Base-by-base conservation (phyloP, 2,329 filamentous ascomycete species). In the Fusarium nurragi region DNA sequence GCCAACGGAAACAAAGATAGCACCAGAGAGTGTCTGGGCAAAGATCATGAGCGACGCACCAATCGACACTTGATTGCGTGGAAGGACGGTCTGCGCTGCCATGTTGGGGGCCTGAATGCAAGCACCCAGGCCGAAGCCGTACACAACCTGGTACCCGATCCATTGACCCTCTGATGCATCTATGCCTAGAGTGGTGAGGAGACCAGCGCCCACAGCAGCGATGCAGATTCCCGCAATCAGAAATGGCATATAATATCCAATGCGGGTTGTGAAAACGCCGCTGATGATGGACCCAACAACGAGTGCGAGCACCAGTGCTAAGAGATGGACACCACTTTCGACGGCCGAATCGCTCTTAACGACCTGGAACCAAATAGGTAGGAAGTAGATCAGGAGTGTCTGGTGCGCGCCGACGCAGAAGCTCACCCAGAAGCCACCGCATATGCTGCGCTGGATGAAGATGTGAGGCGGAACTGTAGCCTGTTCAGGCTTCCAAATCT, bases 331-430 rank as follows among this genome's bases (percentile, higher is more conserved):
- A 21, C 75, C 74, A 6, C 72, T 73, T 7, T 73, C 23, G 14
- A 76, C 63, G 19, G 75, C 71, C 5, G 71, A 63, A 22, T 65
- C 57, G 26, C 72, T 79, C 43, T 79, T 73, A 50, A 82, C 78
- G 12, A 78, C 79, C 62, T 84, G 81, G 71, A 83, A 84, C 79
- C 81, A 85, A 57, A 84, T 77, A 14, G 83, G 81, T 6, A 84
- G 73, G 69, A 78, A 84, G 69, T 82, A 82, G 8, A 55, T 41
- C 12, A 64, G 38, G 4, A 71, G 49, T 54, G 59, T 72, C 48
- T 73, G 67, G 54, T 75, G 63, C 2, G 76, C 69, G 1, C 75
- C 75, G 14, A 71, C 36, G 21, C 63, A 67, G 22, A 65, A 53
- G 36, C 51, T 63, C 12, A 73, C 65, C 45, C 68, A 76, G 44